Conservation (phyloP, 2,329 filamentous ascomycete genomes). For the Neophaeococcomyces aloes region DNA sequence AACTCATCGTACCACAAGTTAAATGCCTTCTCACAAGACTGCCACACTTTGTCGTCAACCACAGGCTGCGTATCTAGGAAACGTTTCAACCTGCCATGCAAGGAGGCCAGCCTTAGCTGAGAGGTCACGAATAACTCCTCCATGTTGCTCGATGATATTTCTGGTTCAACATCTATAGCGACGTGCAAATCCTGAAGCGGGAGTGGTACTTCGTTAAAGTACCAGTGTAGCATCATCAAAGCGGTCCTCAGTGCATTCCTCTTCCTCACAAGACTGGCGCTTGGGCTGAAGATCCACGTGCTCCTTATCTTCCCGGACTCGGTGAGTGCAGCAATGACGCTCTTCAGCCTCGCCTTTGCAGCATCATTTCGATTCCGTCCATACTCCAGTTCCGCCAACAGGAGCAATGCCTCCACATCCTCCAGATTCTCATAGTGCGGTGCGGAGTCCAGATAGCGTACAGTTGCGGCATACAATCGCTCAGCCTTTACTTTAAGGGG, state of each 20-base stretch:
- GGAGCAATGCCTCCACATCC: slow-evolving; percentile 7
- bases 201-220: slow-evolving; percentile 3
- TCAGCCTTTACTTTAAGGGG: slow-evolving; percentile 6
- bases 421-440: slow-evolving; percentile 8
- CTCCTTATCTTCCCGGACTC: neutral
- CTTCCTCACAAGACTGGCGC: slow-evolving; percentile 1
- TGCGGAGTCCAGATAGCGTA: slow-evolving; percentile 3
- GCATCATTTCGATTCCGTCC: slow-evolving; percentile 6
- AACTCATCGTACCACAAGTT: slow-evolving; percentile 8
- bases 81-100: slow-evolving; percentile 4
- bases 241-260: slow-evolving; percentile 3
- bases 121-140: slow-evolving; percentile 9
- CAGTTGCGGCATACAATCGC: slow-evolving; percentile 1
- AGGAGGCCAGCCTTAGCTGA: slow-evolving; percentile 4
- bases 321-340: slow-evolving; percentile 3
- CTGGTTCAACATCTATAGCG: neutral
- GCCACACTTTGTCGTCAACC: slow-evolving; percentile 6
- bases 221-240: slow-evolving; percentile 9
- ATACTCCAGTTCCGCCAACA: slow-evolving; percentile 6
- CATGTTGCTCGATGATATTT: neutral
- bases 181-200: slow-evolving; percentile 4
- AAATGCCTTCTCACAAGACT: slow-evolving; percentile 5
- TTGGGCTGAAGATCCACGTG: slow-evolving; percentile 5
- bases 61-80: slow-evolving; percentile 5
- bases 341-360: slow-evolving; percentile 3